Evolutionary conservation across 768 basidiomycete genomes (phyloP), one percentile per base, ranked within the genome.

Genomic region (Pisolithus marmoratus): DNA sequence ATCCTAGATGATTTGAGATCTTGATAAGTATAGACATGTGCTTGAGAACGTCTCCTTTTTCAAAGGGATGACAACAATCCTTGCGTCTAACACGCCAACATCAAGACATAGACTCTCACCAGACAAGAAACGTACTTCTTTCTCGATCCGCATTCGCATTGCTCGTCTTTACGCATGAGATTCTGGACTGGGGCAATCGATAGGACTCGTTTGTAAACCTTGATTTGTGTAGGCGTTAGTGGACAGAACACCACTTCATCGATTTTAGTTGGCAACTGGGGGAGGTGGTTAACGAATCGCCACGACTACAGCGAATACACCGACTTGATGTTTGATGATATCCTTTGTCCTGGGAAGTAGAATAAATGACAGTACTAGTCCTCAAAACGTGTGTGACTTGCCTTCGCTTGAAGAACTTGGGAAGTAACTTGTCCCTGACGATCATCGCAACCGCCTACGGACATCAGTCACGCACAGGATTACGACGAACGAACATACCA

Each of bases 161-260:
- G 69, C 14, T 88, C 81, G 51, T 91, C 84, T 60, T 86, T 83
- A 17, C 72, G 73, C 20, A 93, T 68, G 47, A 96, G 70, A 54
- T 85, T 83, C 60, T 88, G 82, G 8, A 96, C 79, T 5, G 80
- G 74, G 6, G 75, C 72, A 58, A 78, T 81, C n/a, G 67, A 67
- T 22, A 94, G 70, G 31, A 94, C 74, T 5, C 77, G 75, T 57
- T 81, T 86, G 66, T 96, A 95, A 1, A 84, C 88, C 15, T 66
- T 62, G 26, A 83, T 78, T 68, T 96, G 94, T 34, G 70, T 74
- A 0, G 71, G 52, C 0, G 88, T 88, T 46, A 98, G 70, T 15
- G 93, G 94, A 61, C 95, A 99, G 61, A 97, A 95, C 5, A 96
- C 91, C 14, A 97, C 88, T 61, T 92, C 75, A 58, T 99, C 95